Evolutionary conservation across 208 protist genomes (phyloP), one percentile per base, ranked within the genome.

Genomic region (Acanthamoeba sp.): DNA sequence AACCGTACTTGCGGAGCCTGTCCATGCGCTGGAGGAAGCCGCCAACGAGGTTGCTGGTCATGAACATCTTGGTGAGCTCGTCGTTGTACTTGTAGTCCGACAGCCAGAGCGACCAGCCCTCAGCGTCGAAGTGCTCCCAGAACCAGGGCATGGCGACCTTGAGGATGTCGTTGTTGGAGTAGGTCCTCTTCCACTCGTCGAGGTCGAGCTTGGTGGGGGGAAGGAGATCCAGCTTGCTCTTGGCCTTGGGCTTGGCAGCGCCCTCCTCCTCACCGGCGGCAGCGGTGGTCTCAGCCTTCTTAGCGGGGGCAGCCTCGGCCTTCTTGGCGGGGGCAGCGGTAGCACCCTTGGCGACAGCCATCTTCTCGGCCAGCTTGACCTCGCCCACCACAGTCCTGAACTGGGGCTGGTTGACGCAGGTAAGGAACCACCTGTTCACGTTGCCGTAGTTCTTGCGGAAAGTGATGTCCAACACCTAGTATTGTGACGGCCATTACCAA

Each of bases 11-110:
- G 95, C 96, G 96, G 40, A 98, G 73, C 20, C 82, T 80, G 20
- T 98, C 96, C 50, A 98, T 40, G 57, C 97, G 59, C 95, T 98
- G 97, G 29, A 97, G 82, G 55, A 95, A 97, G 84, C 97, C 97
- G 76, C 91, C 87, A 66, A 98, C 42, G 29, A 98, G 94, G 82
- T 98, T 98, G 91, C 45, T 66, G 32, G 95, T 96, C 84, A 96
- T 97, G 95, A 98, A 97, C 12, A 95, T 4, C 87, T 94, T 16
- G 18, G 24, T 91, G 40, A 93, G 66, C 59, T 97, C 96, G 0
- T 91, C 27, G 64, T 93, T 91, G 96, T 96, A 96, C 82, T 96
- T 96, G 96, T 97, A 97, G 27, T 94, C 59, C n/a, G 38, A 84
- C n/a, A 76, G 45, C 71, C 55, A 98, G 29, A 97, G 2, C 5